phyloP scores from a whole-genome alignment of 2,329 filamentous ascomycete genomes.

The Calonectria montana region DNA sequence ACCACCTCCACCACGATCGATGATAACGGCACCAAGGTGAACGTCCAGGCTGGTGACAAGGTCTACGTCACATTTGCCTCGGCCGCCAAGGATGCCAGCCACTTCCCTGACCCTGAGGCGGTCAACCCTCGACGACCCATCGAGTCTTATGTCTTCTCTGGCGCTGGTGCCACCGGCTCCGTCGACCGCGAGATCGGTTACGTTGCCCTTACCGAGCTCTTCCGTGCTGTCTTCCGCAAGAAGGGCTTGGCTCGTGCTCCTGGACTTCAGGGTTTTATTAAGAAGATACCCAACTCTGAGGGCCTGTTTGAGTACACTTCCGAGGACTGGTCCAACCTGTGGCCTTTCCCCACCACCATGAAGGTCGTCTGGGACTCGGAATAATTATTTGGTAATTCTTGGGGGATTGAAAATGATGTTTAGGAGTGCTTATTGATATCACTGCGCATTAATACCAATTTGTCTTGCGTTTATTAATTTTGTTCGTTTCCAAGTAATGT shows the following conservation, averaged over 20 bases:
- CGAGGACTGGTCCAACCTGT: slow-evolving; percentile 69
- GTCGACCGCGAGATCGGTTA: slow-evolving; percentile 71
- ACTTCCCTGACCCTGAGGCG: slow-evolving; percentile 70
- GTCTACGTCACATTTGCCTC: slow-evolving; percentile 72
- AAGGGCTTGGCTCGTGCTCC: slow-evolving; percentile 70
- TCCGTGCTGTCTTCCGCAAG: slow-evolving; percentile 72
- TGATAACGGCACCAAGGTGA: slow-evolving; percentile 63
- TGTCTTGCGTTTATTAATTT: neutral
- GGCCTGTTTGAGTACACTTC: slow-evolving; percentile 72
- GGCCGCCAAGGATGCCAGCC: slow-evolving; percentile 65
- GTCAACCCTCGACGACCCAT: slow-evolving; percentile 74
- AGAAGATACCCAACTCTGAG: slow-evolving; percentile 68
- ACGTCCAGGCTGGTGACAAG: slow-evolving; percentile 66
- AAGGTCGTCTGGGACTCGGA: slow-evolving; percentile 63
- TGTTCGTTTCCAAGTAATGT: neutral
- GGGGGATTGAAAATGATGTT: neutral
- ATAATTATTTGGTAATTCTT: slow-evolving; percentile 12
- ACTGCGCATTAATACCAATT: slow-evolving; percentile 12
- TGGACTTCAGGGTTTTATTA: slow-evolving; percentile 74
- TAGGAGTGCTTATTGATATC: slow-evolving; percentile 4
- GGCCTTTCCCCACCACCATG: slow-evolving; percentile 63
- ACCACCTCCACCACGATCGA: slow-evolving; percentile 59
- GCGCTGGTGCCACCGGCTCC: slow-evolving; percentile 70
- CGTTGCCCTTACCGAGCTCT: slow-evolving; percentile 73
- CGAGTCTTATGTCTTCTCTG: slow-evolving; percentile 73